Percentiles rank a stretch among this genome's conserved stretches.
Evolutionary conservation across 1,284 basidiomycete genomes (phyloP).

Genomic region (Ganoderma leucocontextum): DNA sequence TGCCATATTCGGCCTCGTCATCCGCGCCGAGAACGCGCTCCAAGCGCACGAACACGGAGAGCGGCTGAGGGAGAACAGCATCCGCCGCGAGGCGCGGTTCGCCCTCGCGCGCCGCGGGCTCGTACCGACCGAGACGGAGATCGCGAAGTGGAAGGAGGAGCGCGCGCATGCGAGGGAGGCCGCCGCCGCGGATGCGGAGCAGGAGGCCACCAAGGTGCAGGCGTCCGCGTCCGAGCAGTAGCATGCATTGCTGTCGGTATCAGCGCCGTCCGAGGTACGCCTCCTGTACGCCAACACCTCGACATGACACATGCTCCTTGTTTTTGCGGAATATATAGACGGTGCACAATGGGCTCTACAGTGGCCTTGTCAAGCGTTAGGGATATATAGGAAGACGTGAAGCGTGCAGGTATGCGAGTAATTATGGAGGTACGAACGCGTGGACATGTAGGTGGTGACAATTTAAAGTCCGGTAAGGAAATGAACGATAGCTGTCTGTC

Average conservation of each 20-base stretch:
- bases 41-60: slow-evolving; percentile 73
- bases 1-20: slow-evolving; percentile 73
- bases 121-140: slow-evolving; percentile 85
- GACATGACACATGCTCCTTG: slow-evolving; percentile 1
- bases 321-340: slow-evolving; percentile 22
- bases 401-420: neutral
- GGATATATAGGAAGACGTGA: slow-evolving; percentile 4
- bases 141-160: slow-evolving; percentile 77
- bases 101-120: slow-evolving; percentile 79
- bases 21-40: slow-evolving; percentile 81
- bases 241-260: neutral
- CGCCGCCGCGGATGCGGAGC: slow-evolving; percentile 25
- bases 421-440: neutral
- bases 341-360: slow-evolving; percentile 23
- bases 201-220: slow-evolving; percentile 3
- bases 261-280: neutral
- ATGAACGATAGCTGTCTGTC: slow-evolving; percentile 19
- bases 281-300: neutral
- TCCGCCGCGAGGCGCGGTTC: slow-evolving; percentile 77
- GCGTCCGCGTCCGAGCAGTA: slow-evolving; percentile 16
- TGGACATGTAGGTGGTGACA: neutral
- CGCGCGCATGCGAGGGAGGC: slow-evolving; percentile 18
- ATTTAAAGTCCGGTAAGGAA: slow-evolving; percentile 2
- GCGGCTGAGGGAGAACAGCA: slow-evolving; percentile 70
- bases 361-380: slow-evolving; percentile 6